Evolutionary conservation across 2,329 filamentous ascomycete species (phyloP), one percentile per base, ranked within the genome.

Genomic region (Penicillium frequentans): DNA sequence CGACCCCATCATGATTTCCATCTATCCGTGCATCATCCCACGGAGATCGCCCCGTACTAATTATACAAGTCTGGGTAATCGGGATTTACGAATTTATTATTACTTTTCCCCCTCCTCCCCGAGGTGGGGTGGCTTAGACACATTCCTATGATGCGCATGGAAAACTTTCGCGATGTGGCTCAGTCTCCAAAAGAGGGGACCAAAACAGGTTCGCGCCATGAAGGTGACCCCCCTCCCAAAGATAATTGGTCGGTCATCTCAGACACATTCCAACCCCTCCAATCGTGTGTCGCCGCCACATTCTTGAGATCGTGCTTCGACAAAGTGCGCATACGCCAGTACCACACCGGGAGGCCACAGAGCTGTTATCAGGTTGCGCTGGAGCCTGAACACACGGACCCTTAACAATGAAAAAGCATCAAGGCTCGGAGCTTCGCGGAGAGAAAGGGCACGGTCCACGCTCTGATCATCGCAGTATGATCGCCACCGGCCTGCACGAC

Each of bases 251-350:
- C 27, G 27, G 11, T 46, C 43, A 45, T 52, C 55, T 52, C 44
- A 61, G 59, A 62, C 57, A 64, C 66, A 66, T 67, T 67, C 66
- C 62, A 60, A 58, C 56, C 59, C 59, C 57, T 56, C 63, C 56
- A 57, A 57, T 62, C 37, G 23, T 56, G 39, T 55, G 49, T 49
- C 45, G 52, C 53, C 49, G 57, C 60, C 63, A 63, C 62, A 66
- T 65, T 64, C 64, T 59, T 31, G 49, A 52, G 46, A 59, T 59
- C 56, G 56, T 37, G 50, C 49, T 26, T 52, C 29, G 49, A 26
- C 39, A 8, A 49, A 52, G 14, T 26, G 23, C 29, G 29, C 26
- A 13, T 19, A 44, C 45, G 31, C 47, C 24, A 44, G 39, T 52
- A 52, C 37, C 49, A 51, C 49, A 48, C 43, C 49, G 52, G 48